phyloP scores from a whole-genome alignment of 129 eudicot species.

The Helianthus annuus region DNA sequence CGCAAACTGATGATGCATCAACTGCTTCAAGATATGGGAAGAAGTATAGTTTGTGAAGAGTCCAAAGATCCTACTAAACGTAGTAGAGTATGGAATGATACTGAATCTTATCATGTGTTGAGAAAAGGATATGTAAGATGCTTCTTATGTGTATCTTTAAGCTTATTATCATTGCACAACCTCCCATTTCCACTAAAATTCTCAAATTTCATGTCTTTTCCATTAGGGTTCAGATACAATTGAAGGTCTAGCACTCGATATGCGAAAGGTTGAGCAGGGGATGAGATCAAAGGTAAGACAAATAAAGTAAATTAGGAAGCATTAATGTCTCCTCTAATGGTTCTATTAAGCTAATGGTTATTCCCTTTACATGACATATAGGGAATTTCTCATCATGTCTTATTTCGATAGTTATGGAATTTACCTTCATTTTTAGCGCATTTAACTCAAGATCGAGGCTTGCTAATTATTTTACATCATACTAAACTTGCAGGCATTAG shows the following conservation, averaged over 20 bases:
- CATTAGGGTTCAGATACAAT: slow-evolving; percentile 28
- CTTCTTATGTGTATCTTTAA: neutral
- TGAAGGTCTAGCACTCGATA: slow-evolving; percentile 36
- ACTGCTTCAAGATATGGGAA: slow-evolving; percentile 14
- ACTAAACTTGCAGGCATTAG: too few relatives aligned
- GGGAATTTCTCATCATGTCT: too few relatives aligned
- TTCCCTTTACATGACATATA: too few relatives aligned
- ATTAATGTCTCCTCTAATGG: neutral
- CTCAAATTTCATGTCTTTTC: neutral
- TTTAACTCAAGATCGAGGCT: neutral
- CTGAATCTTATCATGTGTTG: slow-evolving; percentile 8
- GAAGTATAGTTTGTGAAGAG: neutral
- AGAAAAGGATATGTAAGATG: slow-evolving; percentile 26
- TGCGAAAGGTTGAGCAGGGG: neutral
- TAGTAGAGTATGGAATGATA: neutral
- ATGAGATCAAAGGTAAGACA: neutral
- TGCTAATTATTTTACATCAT: too few relatives aligned
- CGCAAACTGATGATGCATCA: slow-evolving; percentile 11
- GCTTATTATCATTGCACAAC: neutral
- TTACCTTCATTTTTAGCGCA: neutral
- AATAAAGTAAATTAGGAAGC: neutral
- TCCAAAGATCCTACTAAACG: slow-evolving; percentile 3
- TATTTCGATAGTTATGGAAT: neutral
- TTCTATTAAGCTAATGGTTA: too few relatives aligned
- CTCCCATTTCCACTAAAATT: neutral